A percentile compares a stretch with the other conserved stretches of the same genome.
These are phyloP conservation scores for Nymphaea thermarum DNA, from an alignment of 164 flowering plant genomes.

Conservation along the genomic window DNA sequence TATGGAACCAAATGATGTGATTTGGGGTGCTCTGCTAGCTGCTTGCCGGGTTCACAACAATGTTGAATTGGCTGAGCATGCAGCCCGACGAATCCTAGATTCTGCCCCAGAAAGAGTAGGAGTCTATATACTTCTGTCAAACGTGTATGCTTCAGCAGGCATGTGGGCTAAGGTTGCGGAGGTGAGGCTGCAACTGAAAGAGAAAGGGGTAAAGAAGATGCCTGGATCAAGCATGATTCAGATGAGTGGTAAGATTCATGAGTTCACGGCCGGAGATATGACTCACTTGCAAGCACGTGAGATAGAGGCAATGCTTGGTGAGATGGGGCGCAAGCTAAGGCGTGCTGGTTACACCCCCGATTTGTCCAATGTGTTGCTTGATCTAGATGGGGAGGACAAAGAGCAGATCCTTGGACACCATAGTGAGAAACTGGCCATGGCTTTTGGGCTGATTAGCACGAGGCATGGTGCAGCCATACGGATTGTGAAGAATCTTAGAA, in stretches of 20 bases:
- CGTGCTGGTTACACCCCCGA: background rate
- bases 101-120: constrained; percentile 9
- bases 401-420: constrained; percentile 37
- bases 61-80: constrained; percentile 4
- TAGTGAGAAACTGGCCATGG: constrained; percentile 52
- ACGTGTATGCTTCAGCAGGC: constrained; percentile 5
- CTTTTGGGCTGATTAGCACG: constrained; percentile 39
- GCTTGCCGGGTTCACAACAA: constrained; percentile 12
- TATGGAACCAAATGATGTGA: constrained; percentile 10
- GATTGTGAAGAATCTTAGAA: constrained; percentile 45
- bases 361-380: constrained; percentile 23
- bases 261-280: constrained; percentile 10
- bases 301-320: constrained; percentile 7
- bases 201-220: constrained; percentile 5
- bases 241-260: constrained; percentile 10
- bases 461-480: constrained; percentile 24
- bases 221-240: constrained; percentile 19
- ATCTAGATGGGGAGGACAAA: constrained; percentile 44
- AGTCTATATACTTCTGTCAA: constrained; percentile 10
- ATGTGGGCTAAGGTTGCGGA: constrained; percentile 10
- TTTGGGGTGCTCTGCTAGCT: constrained; percentile 14
- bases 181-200: constrained; percentile 9
- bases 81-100: constrained; percentile 3
- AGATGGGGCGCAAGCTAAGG: constrained; percentile 11
- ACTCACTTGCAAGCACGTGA: constrained; percentile 7